A percentile compares a stretch with the other conserved stretches of the same genome.
Conservation (phyloP, 163 green algal species). For the Picocystis sp. region DNA sequence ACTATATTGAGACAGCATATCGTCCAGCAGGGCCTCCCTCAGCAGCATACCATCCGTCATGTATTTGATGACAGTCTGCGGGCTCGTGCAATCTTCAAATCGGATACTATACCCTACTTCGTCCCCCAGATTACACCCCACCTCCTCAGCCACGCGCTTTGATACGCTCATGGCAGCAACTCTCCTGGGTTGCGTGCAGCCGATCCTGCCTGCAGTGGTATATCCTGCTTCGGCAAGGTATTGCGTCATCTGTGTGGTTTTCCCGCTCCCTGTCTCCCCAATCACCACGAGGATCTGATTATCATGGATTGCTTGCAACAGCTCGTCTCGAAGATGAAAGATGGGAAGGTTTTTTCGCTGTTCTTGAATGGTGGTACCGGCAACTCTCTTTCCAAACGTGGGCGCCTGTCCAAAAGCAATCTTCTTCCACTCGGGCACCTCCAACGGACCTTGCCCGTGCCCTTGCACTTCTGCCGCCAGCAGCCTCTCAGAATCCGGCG, state of each 20-base stretch:
- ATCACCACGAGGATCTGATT: conserved; percentile 93
- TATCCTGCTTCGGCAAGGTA: conserved; percentile 82
- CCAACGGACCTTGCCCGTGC: conserved; percentile 13
- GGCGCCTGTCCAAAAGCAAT: conserved; percentile 80
- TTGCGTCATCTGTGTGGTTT: conserved; percentile 98
- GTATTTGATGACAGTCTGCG: conserved; percentile 80
- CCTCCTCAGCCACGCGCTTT: conserved; percentile 92
- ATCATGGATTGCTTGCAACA: conserved; percentile 64
- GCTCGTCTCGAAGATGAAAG: conserved; percentile 70
- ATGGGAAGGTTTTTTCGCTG: conserved; percentile 90
- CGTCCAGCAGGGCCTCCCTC: conserved; percentile 77
- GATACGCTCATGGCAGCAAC: conserved; percentile 89
- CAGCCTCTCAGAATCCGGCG: conserved; percentile 48
- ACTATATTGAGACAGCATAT: conserved; percentile 49
- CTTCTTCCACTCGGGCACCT: conserved; percentile 84
- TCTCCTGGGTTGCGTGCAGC: conserved; percentile 79
- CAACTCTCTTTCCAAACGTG: conserved; percentile 66
- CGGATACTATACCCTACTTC: conserved; percentile 88
- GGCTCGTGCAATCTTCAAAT: conserved; percentile 87
- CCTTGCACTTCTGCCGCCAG: conserved; percentile 72
- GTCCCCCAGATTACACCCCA: conserved; percentile 73
- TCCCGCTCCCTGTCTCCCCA: conserved; percentile 88
- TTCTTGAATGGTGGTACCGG: conserved; percentile 68
- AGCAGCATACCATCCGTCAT: conserved; percentile 94
- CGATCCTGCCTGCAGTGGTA: conserved; percentile 58